Evolutionary conservation across 192 early-diverging fungal species (phyloP), one percentile per base, ranked within the genome.

Genomic region (Coemansia javaensis): DNA sequence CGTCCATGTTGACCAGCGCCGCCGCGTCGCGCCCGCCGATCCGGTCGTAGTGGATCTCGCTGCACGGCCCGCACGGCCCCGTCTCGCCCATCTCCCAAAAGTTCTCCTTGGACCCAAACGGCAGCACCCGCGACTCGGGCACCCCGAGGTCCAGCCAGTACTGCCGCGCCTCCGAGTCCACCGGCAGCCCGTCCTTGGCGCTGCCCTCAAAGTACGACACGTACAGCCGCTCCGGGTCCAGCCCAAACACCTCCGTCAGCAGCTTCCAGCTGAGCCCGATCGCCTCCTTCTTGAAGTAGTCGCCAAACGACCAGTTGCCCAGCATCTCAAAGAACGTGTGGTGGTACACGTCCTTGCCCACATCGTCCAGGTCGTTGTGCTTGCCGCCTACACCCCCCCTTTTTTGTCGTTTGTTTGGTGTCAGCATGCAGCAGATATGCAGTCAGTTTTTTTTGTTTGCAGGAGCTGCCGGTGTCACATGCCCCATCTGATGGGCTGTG

Each of bases 311-410:
- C 95, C 95, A 98, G 83, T 98, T 98, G 50, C 95, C 95, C 67
- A 98, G 79, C 95, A 98, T 98, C 73, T 98, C 95, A 78, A 98
- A 98, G 81, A 96, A 98, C 32, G 95, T 98, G 71, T 98, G 95
- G 78, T 98, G 95, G 70, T 98, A 98, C 6, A 87, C 87, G 63
- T 98, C 95, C 62, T 88, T 93, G 47, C 95, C 95, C 18, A 98
- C 95, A 73, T 98, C 95, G 44, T 98, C 95, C 42, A 98, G 79
- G 77, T 98, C 95, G 62, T 98, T 98, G 69, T 99, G 96, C 75
- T 99, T 99, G 52, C 96, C 96, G 32, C 66, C 66, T 70, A 82
- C 84, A 83, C 7, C 14, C n/a, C n/a, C n/a, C n/a, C n/a, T n/a
- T n/a, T n/a, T n/a, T n/a, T n/a, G n/a, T n/a, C n/a, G n/a, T n/a